phyloP scores from a whole-genome alignment of 805 yeast genomes.

The Barnettozyma sucrosica region DNA sequence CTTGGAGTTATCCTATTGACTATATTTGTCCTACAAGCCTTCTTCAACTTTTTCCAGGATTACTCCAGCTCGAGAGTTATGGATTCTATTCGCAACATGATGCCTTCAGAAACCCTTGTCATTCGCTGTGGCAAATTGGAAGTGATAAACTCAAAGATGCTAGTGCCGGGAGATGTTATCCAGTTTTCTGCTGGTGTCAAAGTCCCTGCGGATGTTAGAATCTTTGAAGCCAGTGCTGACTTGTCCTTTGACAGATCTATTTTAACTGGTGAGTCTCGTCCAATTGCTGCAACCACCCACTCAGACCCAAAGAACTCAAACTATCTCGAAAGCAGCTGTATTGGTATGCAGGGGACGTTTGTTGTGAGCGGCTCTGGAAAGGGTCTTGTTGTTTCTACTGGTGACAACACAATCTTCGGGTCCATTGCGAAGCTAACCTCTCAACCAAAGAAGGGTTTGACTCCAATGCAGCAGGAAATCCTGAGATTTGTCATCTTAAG shows the following conservation, averaged over 20 bases:
- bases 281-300: background rate
- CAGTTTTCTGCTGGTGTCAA: background rate
- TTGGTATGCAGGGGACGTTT: background rate
- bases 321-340: background rate
- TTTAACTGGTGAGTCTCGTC: background rate
- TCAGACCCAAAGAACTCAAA: background rate
- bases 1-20: background rate
- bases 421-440: slow-evolving; percentile 38
- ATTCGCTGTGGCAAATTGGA: background rate
- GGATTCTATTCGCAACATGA: background rate
- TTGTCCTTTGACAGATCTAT: background rate
- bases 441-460: slow-evolving; percentile 32
- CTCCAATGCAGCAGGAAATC: slow-evolving; percentile 40
- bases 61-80: background rate
- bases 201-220: background rate
- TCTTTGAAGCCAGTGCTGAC: background rate
- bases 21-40: background rate
- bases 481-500: slow-evolving; percentile 28
- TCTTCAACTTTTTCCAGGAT: background rate
- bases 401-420: slow-evolving; percentile 42
- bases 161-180: background rate
- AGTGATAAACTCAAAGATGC: background rate
- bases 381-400: slow-evolving; percentile 40
- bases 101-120: background rate
- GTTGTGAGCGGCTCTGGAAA: slow-evolving; percentile 35